phyloP scores from a whole-genome alignment of 176 grass and related monocot species.

The Ampelocalamus luodianensis region DNA sequence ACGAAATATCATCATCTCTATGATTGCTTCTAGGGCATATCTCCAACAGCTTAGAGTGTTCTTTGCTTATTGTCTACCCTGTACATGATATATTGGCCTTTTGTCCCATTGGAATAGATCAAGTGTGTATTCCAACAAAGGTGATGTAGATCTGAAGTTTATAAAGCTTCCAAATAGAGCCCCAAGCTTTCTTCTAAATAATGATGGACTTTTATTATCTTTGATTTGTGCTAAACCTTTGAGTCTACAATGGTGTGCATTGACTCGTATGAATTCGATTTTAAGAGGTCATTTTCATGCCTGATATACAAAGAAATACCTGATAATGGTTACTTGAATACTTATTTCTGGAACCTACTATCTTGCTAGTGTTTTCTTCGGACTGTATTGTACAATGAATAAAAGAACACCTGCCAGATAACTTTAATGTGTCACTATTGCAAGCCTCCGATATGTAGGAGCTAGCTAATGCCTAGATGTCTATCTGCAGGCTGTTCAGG shows the following conservation, averaged over 20 bases:
- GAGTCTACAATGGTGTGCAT: background rate
- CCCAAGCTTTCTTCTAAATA: conserved; percentile 1
- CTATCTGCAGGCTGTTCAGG: conserved; percentile 81
- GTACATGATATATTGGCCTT: too few species aligned
- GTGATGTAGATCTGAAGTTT: background rate
- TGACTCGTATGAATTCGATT: background rate
- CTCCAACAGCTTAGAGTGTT: too few species aligned
- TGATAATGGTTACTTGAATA: background rate
- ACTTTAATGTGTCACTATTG: background rate
- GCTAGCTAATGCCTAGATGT: conserved; percentile 16
- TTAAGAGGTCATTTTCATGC: conserved; percentile 4
- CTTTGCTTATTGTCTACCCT: too few species aligned
- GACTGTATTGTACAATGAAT: background rate
- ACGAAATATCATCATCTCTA: too few species aligned
- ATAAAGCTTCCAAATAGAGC: background rate
- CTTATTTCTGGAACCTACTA: conserved; percentile 7
- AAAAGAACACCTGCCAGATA: background rate
- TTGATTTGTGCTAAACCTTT: background rate
- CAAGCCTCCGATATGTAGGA: conserved; percentile 15
- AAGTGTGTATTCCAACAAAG: background rate
- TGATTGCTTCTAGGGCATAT: too few species aligned
- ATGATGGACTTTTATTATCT: background rate
- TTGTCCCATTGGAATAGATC: too few species aligned
- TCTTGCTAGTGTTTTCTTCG: background rate
- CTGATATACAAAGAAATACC: background rate